Base-by-base conservation (phyloP, 2,329 filamentous ascomycete genomes). In the Pezicula carpinea region DNA sequence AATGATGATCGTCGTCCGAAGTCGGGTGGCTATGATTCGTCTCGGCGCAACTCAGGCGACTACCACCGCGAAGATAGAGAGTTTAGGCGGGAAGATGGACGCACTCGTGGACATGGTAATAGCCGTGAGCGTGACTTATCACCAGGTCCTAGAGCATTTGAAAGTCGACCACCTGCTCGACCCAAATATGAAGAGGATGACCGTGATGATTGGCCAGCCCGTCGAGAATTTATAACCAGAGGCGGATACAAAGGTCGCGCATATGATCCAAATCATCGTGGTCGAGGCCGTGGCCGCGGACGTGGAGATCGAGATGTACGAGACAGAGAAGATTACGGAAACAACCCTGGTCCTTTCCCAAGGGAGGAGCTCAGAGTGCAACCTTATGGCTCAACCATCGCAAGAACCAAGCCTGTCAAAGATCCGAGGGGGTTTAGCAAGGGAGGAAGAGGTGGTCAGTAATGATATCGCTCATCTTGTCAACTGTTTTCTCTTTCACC, bases 401-500 rank as follows among this genome's bases (percentile, higher is more conserved):
- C 55, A 6, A 55, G 48, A 44, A 46, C 53, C 35, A 61, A 53
- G 40, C 56, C 59, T 13, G 58, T 48, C 35, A 59, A 50, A 36
- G 57, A 62, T 48, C 17, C 44, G 4, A 53, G 44, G 38, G 57
- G 54, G 13, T 61, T 57, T 49, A 49, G 58, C 29, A 52, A 52
- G 47, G 61, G 61, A 32, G 55, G 58, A 19, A 61, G 54, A 62
- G 62, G 62, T 55, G 59, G 62, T 65, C 51, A 55, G 60, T 64
- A 51, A 60, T 31, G 22, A 22, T 46, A 34, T 38, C 32, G 26
- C 46, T 51, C 47, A 45, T 50, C 35, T 44, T 46, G 18, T 51
- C 40, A 21, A 47, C 17, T n/a, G n/a, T n/a, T 42, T 14, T 15
- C 14, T 43, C 10, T 29, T 26, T 15, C n/a, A 22, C 18, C 22